Conservation (phyloP, 345 rosid species). For the Euphorbia peplus region DNA sequence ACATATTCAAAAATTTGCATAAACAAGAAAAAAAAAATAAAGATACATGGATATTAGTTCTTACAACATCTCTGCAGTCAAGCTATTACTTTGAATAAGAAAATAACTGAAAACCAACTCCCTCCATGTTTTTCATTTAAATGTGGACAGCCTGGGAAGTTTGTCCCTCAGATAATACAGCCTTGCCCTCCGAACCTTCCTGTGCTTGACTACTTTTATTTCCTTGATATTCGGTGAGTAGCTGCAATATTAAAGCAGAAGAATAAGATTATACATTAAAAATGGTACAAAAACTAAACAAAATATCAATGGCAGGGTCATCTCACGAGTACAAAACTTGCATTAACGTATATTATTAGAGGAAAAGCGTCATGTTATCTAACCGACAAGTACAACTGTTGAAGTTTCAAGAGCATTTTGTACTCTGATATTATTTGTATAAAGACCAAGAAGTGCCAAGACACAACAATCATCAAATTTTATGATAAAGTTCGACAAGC, state of each 20-base stretch:
- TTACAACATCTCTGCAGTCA: slow-evolving; percentile 14
- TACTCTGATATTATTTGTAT: background rate
- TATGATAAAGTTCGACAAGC: background rate
- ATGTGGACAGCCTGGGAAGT: slow-evolving; percentile 88
- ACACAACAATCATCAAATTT: background rate
- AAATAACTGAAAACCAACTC: background rate
- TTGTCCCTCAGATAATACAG: slow-evolving; percentile 83
- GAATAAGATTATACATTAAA: slow-evolving; percentile 2
- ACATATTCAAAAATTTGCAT: slow-evolving; percentile 11
- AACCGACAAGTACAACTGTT: background rate
- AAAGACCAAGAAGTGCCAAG: background rate
- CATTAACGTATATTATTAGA: background rate
- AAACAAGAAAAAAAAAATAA: background rate
- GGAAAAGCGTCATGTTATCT: background rate
- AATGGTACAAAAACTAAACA: background rate
- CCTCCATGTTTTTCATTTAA: slow-evolving; percentile 44
- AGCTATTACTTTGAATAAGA: background rate
- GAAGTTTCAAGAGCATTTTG: background rate
- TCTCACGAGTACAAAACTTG: background rate
- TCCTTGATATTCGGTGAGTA: slow-evolving; percentile 80
- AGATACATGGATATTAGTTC: slow-evolving; percentile 10
- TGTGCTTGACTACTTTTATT: slow-evolving; percentile 56
- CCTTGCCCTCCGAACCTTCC: slow-evolving; percentile 87
- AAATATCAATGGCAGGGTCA: background rate
- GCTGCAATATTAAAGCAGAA: slow-evolving; percentile 29